Evolutionary conservation across 2,329 filamentous ascomycete genomes (phyloP).

Genomic region (Ciborinia camelliae): DNA sequence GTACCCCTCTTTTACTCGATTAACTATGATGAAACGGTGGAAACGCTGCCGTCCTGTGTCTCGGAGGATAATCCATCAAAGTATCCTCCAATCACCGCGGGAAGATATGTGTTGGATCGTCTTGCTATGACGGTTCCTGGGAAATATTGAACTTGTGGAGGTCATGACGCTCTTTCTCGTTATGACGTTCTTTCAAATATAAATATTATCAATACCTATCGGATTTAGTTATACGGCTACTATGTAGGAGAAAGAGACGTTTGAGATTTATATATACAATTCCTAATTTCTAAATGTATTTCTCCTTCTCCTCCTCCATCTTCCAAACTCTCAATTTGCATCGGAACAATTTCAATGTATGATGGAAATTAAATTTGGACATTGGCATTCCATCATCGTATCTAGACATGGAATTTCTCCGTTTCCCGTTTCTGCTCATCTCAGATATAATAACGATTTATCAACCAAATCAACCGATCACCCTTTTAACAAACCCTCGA

Average conservation of each 20-base stretch:
- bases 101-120: constrained; percentile 35
- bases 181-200: neutral
- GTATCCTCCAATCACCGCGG: constrained; percentile 35
- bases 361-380: too few relatives aligned
- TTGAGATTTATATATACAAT: neutral
- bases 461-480: too few relatives aligned
- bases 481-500: too few relatives aligned
- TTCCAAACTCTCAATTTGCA: too few relatives aligned
- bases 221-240: neutral
- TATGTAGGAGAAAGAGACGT: neutral
- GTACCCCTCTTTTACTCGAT: constrained; percentile 52
- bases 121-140: constrained; percentile 32
- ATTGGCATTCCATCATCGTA: too few relatives aligned
- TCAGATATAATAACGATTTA: too few relatives aligned
- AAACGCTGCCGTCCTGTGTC: constrained; percentile 34
- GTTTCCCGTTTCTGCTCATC: too few relatives aligned
- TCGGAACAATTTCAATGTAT: too few relatives aligned
- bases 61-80: constrained; percentile 32
- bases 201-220: neutral
- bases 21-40: constrained; percentile 37
- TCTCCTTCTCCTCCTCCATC: too few relatives aligned
- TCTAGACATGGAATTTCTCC: too few relatives aligned
- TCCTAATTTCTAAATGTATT: neutral
- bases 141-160: constrained; percentile 2
- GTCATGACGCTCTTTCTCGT: neutral